phyloP scores from a whole-genome alignment of 306 rosid species.

The Datisca glomerata region DNA sequence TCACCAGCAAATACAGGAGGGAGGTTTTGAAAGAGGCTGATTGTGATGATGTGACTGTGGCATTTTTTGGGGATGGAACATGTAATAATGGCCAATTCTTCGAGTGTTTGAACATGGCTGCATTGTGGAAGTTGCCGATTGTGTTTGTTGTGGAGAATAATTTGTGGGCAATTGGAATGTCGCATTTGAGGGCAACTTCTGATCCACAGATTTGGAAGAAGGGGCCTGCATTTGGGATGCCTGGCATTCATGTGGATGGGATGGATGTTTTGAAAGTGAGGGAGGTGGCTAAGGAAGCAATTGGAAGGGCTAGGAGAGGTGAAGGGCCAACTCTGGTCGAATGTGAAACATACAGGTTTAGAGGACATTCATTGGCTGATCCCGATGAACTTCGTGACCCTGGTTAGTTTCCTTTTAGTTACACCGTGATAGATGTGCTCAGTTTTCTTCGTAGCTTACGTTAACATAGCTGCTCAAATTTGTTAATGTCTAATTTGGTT shows the following conservation, averaged over 20 bases:
- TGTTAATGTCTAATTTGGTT: no score
- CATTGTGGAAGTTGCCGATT: slow-evolving; percentile 92
- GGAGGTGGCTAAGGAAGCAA: slow-evolving; percentile 93
- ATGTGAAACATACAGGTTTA: slow-evolving; percentile 93
- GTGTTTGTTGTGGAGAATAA: slow-evolving; percentile 96
- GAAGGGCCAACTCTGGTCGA: slow-evolving; percentile 95
- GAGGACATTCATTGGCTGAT: slow-evolving; percentile 98
- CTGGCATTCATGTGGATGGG: slow-evolving; percentile 93
- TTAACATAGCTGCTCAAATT: no score
- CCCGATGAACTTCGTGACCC: slow-evolving; percentile 99
- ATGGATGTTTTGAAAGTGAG: slow-evolving; percentile 99
- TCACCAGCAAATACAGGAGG: slow-evolving; percentile 63
- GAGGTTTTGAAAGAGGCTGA: slow-evolving; percentile 63
- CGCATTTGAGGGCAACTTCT: slow-evolving; percentile 88
- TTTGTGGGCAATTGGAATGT: slow-evolving; percentile 99
- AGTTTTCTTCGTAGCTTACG: neutral
- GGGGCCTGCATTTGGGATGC: slow-evolving; percentile 98
- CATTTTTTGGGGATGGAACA: slow-evolving; percentile 95
- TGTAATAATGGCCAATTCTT: slow-evolving; percentile 93
- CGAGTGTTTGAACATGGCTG: slow-evolving; percentile 98
- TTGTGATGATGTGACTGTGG: slow-evolving; percentile 68
- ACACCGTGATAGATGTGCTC: no score
- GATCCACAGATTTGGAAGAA: slow-evolving; percentile 98
- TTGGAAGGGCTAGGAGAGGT: slow-evolving; percentile 90
- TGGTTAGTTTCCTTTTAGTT: slow-evolving; percentile 57